Conservation (phyloP, 1,284 basidiomycete genomes). For the Phellopilus nigrolimitatus region DNA sequence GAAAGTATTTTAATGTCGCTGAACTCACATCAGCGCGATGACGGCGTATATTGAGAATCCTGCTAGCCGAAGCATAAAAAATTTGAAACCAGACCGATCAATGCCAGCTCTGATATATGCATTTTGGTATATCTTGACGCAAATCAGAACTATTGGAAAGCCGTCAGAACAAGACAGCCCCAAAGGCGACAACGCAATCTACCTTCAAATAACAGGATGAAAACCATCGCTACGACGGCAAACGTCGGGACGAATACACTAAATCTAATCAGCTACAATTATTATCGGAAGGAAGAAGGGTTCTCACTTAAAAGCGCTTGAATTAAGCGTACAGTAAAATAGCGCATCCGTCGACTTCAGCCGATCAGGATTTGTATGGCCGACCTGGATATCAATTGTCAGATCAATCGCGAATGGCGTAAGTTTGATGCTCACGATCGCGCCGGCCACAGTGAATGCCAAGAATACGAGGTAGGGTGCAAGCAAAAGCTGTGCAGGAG, state of each 20-base stretch:
- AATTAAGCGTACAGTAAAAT: constrained; percentile 19
- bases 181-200: neutral
- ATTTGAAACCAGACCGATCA: constrained; percentile 6
- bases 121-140: constrained; percentile 15
- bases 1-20: neutral
- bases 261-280: neutral
- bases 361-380: constrained; percentile 7
- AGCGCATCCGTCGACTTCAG: constrained; percentile 8
- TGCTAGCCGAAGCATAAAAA: constrained; percentile 17
- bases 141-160: constrained; percentile 12
- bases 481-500: constrained; percentile 16
- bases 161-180: neutral
- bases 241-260: constrained; percentile 17
- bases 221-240: constrained; percentile 15
- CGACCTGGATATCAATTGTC: constrained; percentile 17
- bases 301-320: constrained; percentile 14
- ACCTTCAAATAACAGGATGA: constrained; percentile 19
- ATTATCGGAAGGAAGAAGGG: neutral
- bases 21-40: constrained; percentile 16
- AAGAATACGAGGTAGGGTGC: constrained; percentile 21
- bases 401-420: too few species aligned
- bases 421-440: constrained; percentile 17
- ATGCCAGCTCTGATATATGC: constrained; percentile 14
- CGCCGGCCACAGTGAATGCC: constrained; percentile 13
- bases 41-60: constrained; percentile 19